Conservation (phyloP, 2,329 filamentous ascomycete genomes). For the Exutisphaerella laricina region DNA sequence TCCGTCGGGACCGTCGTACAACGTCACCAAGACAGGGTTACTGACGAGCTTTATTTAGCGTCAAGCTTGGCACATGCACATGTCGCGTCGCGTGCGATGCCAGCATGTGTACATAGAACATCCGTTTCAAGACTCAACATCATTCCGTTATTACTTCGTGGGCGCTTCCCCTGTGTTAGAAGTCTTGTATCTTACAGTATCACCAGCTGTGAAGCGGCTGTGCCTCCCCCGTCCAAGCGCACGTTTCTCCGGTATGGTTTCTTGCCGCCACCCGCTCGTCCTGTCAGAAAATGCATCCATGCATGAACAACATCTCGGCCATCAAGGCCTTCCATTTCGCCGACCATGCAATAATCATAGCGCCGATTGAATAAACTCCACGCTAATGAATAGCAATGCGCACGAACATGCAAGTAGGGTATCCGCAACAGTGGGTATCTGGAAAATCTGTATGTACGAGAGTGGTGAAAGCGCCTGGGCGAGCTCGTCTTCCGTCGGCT, state of each 20-base stretch:
- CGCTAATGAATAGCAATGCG: conserved; percentile 4
- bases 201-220: neutral
- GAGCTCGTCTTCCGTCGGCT: no score
- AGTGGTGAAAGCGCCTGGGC: no score
- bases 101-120: no score
- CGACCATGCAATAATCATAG: neutral
- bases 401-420: conserved; percentile 7
- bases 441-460: no score
- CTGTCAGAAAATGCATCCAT: neutral
- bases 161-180: neutral
- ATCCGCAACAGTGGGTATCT: no score
- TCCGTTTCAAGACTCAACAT: no score
- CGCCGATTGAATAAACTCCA: conserved; percentile 1
- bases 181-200: neutral
- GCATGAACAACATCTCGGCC: conserved; percentile 2
- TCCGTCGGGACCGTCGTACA: no score
- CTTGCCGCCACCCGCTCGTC: neutral
- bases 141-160: conserved; percentile 4
- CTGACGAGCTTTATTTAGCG: no score
- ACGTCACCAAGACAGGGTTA: no score
- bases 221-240: conserved; percentile 1
- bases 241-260: neutral
- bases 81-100: no score
- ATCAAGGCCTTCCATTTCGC: neutral
- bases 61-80: no score